Percentiles rank a stretch among this genome's conserved stretches.
These are phyloP conservation scores for Lophiotrema nucula DNA, from an alignment of 495 filamentous ascomycete species.

Conservation along the genomic window DNA sequence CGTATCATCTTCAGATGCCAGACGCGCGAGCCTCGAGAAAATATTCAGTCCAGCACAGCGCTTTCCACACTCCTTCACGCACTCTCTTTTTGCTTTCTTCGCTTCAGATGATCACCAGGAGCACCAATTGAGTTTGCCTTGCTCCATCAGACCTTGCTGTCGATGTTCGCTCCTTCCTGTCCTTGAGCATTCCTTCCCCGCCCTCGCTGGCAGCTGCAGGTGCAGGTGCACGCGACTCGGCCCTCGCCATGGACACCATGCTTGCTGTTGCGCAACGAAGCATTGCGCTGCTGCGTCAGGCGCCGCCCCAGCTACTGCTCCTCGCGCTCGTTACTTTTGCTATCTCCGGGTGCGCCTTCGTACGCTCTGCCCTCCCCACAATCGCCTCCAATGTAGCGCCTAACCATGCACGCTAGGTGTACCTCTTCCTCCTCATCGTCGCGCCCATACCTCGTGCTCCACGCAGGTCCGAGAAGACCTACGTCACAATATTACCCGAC, in stretches of 20 bases:
- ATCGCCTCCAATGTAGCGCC: not conserved
- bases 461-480: constrained; percentile 79
- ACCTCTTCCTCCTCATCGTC: constrained; percentile 65
- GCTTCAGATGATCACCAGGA: not conserved
- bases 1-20: constrained; percentile 20
- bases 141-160: no score
- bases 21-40: constrained; percentile 5
- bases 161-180: not conserved
- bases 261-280: not conserved
- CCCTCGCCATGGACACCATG: constrained; percentile 5
- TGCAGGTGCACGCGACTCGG: not conserved
- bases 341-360: constrained; percentile 3
- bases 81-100: not conserved
- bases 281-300: constrained; percentile 1
- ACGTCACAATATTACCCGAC: constrained; percentile 67
- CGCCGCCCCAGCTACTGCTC: not conserved
- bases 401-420: constrained; percentile 53
- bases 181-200: constrained; percentile 6
- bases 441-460: constrained; percentile 78
- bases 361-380: not conserved
- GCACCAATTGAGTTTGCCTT: no score
- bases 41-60: not conserved
- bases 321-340: not conserved
- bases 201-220: not conserved
- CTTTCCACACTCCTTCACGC: not conserved